phyloP scores from a whole-genome alignment of 805 yeast genomes.

The Metschnikowia henanensis region DNA sequence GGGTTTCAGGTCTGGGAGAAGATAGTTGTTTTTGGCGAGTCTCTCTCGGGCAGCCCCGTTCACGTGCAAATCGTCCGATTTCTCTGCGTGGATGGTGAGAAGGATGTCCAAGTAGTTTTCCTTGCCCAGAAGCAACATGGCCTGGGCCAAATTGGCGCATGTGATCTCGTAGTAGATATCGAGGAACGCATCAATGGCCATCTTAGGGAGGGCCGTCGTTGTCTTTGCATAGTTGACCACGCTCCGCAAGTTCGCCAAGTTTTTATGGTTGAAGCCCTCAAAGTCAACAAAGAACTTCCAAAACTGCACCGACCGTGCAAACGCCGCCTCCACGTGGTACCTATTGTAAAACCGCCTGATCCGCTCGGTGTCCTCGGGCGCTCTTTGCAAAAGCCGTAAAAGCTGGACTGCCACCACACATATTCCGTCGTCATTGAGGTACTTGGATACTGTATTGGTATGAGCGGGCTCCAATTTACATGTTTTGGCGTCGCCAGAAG shows the following conservation, averaged over 20 bases:
- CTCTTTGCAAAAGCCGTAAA: conserved; percentile 32
- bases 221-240: conserved; percentile 47
- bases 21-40: conserved; percentile 21
- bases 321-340: conserved; percentile 24
- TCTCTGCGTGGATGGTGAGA: conserved; percentile 21
- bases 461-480: conserved; percentile 15
- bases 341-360: conserved; percentile 32
- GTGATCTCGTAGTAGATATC: conserved; percentile 24
- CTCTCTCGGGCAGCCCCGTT: conserved; percentile 26
- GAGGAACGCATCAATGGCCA: conserved; percentile 45
- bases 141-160: conserved; percentile 23
- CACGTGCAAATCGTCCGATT: conserved; percentile 27
- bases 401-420: conserved; percentile 27
- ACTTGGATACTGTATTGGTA: conserved; percentile 23
- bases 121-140: conserved; percentile 15
- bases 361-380: conserved; percentile 22
- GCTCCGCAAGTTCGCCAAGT: conserved; percentile 44
- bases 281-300: conserved; percentile 60
- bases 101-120: conserved; percentile 16
- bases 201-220: conserved; percentile 49
- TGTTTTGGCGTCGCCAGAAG: not conserved
- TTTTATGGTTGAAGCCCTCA: conserved; percentile 43
- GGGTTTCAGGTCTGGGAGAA: conserved; percentile 10
- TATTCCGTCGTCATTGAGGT: conserved; percentile 43
- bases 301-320: conserved; percentile 46